phyloP scores from a whole-genome alignment of 208 protist genomes.

The Acanthamoeba quina region DNA sequence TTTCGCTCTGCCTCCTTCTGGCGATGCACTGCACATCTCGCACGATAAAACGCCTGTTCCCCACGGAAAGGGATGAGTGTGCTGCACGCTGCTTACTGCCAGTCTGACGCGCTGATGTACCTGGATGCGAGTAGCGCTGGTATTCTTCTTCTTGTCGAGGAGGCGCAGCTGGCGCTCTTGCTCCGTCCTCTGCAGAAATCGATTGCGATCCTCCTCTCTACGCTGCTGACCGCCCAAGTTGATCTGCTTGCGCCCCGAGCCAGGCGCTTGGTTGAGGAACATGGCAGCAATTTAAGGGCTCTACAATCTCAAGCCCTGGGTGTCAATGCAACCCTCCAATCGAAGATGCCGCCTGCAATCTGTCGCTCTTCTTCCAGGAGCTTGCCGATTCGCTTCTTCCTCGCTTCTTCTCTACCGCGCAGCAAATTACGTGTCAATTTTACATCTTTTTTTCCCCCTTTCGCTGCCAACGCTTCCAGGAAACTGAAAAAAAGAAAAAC shows the following conservation, averaged over 20 bases:
- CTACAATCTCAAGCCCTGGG: too few species aligned
- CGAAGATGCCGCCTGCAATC: background rate
- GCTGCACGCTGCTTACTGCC: background rate
- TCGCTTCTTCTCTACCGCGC: background rate
- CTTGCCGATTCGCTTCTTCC: background rate
- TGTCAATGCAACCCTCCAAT: background rate
- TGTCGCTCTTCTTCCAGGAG: background rate
- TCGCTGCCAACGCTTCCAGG: background rate
- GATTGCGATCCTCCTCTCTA: background rate
- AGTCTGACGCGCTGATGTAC: background rate
- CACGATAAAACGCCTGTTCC: conserved; percentile 7
- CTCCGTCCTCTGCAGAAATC: conserved; percentile 52
- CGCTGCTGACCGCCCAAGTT: conserved; percentile 43
- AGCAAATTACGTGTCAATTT: background rate
- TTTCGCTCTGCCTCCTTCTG: conserved; percentile 10
- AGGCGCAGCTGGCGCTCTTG: conserved; percentile 32
- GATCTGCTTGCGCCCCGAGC: conserved; percentile 21
- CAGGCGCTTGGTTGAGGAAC: conserved; percentile 9
- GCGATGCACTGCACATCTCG: background rate
- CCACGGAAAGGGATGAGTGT: background rate
- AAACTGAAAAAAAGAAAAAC: background rate
- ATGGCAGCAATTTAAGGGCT: background rate
- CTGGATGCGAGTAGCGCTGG: conserved; percentile 22
- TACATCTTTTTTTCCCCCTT: background rate
- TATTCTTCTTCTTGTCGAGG: conserved; percentile 28